A percentile compares a stretch with the other conserved stretches of the same genome.
Evolutionary conservation across 2,329 filamentous ascomycete genomes (phyloP).

Genomic region (Fusarium domesticum): DNA sequence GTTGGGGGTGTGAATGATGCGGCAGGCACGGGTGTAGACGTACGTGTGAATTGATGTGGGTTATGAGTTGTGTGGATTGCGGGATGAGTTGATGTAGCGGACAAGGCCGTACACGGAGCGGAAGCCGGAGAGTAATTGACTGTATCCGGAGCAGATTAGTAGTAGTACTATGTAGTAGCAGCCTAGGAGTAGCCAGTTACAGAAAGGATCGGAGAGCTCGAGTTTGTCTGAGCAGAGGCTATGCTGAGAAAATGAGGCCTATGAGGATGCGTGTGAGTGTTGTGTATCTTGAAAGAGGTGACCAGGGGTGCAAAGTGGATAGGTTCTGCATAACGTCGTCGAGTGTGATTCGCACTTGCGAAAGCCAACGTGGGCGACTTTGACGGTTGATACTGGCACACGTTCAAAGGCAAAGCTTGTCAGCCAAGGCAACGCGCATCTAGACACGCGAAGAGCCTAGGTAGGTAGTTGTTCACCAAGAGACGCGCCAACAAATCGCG

Average conservation of each 20-base stretch:
- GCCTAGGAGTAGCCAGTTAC: neutral
- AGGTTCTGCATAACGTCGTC: neutral
- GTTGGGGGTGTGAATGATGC: conserved; percentile 22
- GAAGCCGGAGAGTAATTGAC: conserved; percentile 26
- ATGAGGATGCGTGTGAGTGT: neutral
- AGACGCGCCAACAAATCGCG: neutral
- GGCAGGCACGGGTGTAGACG: conserved; percentile 12
- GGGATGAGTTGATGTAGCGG: conserved; percentile 10
- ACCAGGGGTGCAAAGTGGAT: neutral
- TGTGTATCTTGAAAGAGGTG: neutral
- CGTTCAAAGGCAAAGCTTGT: neutral
- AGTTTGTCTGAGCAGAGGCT: neutral
- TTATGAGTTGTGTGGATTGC: conserved; percentile 13
- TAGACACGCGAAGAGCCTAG: neutral
- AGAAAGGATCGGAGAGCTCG: neutral
- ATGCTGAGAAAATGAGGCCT: neutral
- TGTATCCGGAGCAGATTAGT: conserved; percentile 8
- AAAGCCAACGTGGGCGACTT: neutral
- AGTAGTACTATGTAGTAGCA: neutral
- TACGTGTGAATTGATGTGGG: conserved; percentile 15
- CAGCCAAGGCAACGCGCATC: neutral
- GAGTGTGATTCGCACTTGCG: neutral
- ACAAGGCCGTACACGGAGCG: conserved; percentile 13
- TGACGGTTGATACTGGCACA: neutral
- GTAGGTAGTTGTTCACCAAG: neutral